These are phyloP conservation scores for Geotrichum klebahnii DNA, from an alignment of 1,139 yeast species.

Conservation along the genomic window DNA sequence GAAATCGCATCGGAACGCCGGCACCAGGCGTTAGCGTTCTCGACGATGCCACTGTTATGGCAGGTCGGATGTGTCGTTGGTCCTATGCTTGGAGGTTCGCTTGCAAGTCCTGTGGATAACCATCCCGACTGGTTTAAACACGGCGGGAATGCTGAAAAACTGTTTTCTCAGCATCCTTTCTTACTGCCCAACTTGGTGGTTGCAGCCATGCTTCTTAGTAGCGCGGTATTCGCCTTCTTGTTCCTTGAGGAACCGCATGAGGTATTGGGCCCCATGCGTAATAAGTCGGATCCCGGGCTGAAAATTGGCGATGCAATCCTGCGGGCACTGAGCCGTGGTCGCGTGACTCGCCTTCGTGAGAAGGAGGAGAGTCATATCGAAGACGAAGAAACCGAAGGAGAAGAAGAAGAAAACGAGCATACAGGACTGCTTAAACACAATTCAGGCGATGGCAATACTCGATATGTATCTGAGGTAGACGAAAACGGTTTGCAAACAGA, in stretches of 20 bases:
- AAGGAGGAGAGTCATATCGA: neutral
- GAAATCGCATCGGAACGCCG: conserved; percentile 53
- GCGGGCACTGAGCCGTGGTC: conserved; percentile 36
- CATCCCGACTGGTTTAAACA: conserved; percentile 35
- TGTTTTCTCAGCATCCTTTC: conserved; percentile 51
- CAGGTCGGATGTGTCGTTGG: conserved; percentile 57
- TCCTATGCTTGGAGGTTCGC: conserved; percentile 52
- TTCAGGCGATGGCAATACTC: neutral
- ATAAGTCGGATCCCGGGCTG: conserved; percentile 49
- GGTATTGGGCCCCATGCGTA: conserved; percentile 24
- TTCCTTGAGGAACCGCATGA: conserved; percentile 62
- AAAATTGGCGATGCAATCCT: conserved; percentile 50
- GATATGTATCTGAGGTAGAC: neutral
- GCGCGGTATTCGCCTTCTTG: conserved; percentile 43
- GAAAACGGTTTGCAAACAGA: neutral
- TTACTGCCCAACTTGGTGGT: conserved; percentile 59
- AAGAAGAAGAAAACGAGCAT: neutral
- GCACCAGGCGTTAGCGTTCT: conserved; percentile 60
- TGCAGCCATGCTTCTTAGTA: conserved; percentile 40
- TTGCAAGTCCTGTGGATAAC: conserved; percentile 40
- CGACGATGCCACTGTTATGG: conserved; percentile 57
- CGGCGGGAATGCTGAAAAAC: conserved; percentile 22
- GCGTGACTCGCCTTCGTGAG: neutral
- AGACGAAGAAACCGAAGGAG: conserved; percentile 18
- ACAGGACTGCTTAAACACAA: neutral